These are phyloP conservation scores for Cantharellus anzutake DNA, from an alignment of 768 basidiomycete species.

Conservation along the genomic window DNA sequence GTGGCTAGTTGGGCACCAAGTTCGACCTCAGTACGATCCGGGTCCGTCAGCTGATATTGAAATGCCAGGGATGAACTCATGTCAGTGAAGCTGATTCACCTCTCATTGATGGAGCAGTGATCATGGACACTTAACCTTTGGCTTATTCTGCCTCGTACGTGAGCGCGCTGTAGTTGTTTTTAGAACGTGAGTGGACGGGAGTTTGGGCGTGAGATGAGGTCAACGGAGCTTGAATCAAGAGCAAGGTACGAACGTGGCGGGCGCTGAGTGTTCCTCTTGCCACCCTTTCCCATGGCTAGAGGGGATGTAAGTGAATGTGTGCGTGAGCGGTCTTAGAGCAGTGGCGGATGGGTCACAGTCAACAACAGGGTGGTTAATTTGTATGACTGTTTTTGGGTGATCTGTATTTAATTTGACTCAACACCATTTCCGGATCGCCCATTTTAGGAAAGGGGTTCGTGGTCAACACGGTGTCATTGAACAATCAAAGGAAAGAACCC, in stretches of 20 bases:
- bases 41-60: not conserved
- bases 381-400: too few species aligned
- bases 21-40: not conserved
- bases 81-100: not conserved
- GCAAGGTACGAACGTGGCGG: not conserved
- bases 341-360: not conserved
- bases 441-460: too few species aligned
- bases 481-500: too few species aligned
- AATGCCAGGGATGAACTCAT: not conserved
- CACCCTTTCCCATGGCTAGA: not conserved
- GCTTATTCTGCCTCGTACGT: slow-evolving; percentile 8
- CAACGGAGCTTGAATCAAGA: not conserved
- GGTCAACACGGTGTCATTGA: too few species aligned
- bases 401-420: too few species aligned
- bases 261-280: not conserved
- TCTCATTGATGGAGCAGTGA: not conserved
- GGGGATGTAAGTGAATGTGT: not conserved
- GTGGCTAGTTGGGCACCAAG: not conserved
- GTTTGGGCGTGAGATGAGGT: not conserved
- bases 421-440: too few species aligned
- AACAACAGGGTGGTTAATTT: too few species aligned
- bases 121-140: slow-evolving; percentile 5
- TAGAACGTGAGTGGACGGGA: not conserved
- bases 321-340: not conserved
- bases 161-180: slow-evolving; percentile 6